Percentiles rank a stretch among this genome's conserved stretches.
phyloP scores from a whole-genome alignment of 345 rosid genomes.

The Excoecaria agallocha region DNA sequence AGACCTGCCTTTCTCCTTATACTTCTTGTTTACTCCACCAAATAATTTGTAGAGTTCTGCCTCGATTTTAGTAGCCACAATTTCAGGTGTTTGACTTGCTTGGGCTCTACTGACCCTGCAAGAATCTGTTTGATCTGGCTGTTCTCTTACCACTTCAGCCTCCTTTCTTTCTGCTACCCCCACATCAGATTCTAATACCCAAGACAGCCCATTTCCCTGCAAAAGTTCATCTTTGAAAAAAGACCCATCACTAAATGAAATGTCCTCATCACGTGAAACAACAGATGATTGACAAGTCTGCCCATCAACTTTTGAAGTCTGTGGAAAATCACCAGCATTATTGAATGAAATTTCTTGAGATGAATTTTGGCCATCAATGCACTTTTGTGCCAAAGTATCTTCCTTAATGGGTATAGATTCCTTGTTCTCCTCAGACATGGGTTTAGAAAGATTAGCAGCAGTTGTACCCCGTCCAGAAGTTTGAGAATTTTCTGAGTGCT shows the following conservation, averaged over 20 bases:
- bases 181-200: slow-evolving; percentile 61
- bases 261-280: slow-evolving; percentile 52
- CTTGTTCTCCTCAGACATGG: slow-evolving; percentile 24
- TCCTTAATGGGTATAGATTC: slow-evolving; percentile 25
- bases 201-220: slow-evolving; percentile 91
- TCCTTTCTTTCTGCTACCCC: slow-evolving; percentile 36
- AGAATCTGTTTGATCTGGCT: slow-evolving; percentile 20
- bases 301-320: slow-evolving; percentile 28
- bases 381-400: slow-evolving; percentile 22
- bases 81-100: slow-evolving; percentile 39
- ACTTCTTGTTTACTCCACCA: slow-evolving; percentile 96
- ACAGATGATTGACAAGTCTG: slow-evolving; percentile 41
- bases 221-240: slow-evolving; percentile 86
- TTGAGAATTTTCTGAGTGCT: slow-evolving; percentile 33
- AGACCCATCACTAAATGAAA: slow-evolving; percentile 62
- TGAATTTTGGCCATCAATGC: slow-evolving; percentile 20
- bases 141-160: slow-evolving; percentile 23
- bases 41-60: slow-evolving; percentile 70
- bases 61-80: slow-evolving; percentile 65
- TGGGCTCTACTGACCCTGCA: slow-evolving; percentile 18
- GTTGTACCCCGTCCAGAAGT: slow-evolving; percentile 21
- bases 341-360: slow-evolving; percentile 27
- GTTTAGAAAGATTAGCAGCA: slow-evolving; percentile 20
- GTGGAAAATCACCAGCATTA: slow-evolving; percentile 21
- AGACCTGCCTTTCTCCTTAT: slow-evolving; percentile 87